Evolutionary conservation across 495 filamentous ascomycete genomes (phyloP), one percentile per base, ranked within the genome.

Genomic region (Podospora fimiseda): DNA sequence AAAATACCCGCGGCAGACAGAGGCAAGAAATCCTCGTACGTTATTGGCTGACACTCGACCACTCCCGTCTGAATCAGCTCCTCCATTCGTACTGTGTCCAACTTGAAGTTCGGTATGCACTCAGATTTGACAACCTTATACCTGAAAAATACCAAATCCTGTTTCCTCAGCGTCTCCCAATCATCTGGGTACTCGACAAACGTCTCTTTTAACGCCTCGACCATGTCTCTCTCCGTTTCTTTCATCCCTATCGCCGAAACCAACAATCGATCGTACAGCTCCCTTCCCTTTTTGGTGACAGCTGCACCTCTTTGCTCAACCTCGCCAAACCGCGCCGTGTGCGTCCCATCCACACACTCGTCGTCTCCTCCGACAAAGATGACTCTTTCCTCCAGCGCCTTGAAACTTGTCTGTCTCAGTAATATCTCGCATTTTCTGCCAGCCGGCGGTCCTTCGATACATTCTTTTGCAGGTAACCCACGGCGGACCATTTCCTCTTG

Each of bases 11-110:
- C 71, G 1, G 71, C 71, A 3, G 69, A 72, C 2, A 74, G 51
- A 2, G 71, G 71, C 8, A 74, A 58, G 51, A 74, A 74, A 33
- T 74, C 71, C 44, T 74, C 71, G 37, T 74, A 74, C 0, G 64
- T 71, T 14, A 74, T 60, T 14, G 70, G 70, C 42, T 67, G 62
- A 37, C 59, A 65, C 44, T 53, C 53, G 11, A 74, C 13, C 4
- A 66, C 23, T 0, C 50, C 48, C 1, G 60, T 38, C 20, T 57
- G 23, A 13, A 74, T 14, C 9, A 74, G 63, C 15, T 61, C 40
- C 2, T 58, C 37, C 24, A 71, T 15, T 2, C 43, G 14, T 7
- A 42, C 45, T 23, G 33, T 37, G 11, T 19, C 46, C 27, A 37
- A 16, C 46, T 48, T 37, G 9, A 24, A 4, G 9, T 3, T 15